Evolutionary conservation across 768 basidiomycete species (phyloP), one percentile per base, ranked within the genome.

Genomic region (Boletellus ananas): DNA sequence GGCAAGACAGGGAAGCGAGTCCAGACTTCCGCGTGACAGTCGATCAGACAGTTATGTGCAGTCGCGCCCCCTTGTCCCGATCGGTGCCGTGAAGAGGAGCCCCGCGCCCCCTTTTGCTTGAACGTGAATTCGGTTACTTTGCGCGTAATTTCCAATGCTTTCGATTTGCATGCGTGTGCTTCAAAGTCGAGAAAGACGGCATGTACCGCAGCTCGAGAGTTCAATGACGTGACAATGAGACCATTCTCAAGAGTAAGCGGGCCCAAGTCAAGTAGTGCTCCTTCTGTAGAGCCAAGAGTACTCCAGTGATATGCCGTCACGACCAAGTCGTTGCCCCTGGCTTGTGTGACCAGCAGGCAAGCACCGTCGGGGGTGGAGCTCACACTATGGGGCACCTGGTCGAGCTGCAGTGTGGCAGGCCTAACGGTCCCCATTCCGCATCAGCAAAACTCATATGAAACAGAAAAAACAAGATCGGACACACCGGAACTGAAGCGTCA

Each of bases 21-120:
- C 81, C 81, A 83, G 18, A 81, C 76, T 13, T 81, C 79, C 0
- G 72, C 61, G 45, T 79, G 74, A 47, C 79, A 81, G 53, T 80
- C 78, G 16, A 83, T 64, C 11, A 84, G 64, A 38, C 67, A 74
- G 46, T 81, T 84, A 51, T 81, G 73, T 7, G 61, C 55, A 2
- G 71, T 72, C 6, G 45, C 21, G 16, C 40, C 47, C 0, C 47
- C 49, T 6, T 29, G 21, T 1, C 41, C 51, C 0, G 39, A 12
- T n/a, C 46, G 45, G 13, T 45, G 47, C 8, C 61, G 54, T 21
- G 34, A 53, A 23, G 58, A 47, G 10, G 46, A 41, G 8, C 50
- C 51, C 9, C 60, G 61, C 21, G 35, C 35, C 1, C 70, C 73
- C 34, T 70, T 76, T 49, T 76, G 73, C 48, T 70, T 71, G 68